Percentiles rank a stretch among this genome's conserved stretches.
Conservation (phyloP, 2,329 filamentous ascomycete species). For the Cladobotryum protrusum region DNA sequence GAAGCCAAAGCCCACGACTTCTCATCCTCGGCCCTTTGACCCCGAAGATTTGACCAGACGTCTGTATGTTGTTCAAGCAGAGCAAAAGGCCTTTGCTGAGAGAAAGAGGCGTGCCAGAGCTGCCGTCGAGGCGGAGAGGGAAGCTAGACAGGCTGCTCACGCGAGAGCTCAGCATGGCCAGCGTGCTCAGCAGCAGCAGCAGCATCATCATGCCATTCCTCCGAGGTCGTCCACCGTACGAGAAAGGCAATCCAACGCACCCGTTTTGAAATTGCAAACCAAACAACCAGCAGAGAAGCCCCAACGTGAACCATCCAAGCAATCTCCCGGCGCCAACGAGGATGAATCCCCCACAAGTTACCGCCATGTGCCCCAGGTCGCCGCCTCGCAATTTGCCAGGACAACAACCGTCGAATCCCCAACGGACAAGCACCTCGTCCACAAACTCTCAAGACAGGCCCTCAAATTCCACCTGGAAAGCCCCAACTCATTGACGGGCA, state of each 20-base stretch:
- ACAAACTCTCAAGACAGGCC: slow-evolving; percentile 38
- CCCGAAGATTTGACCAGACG: slow-evolving; percentile 49
- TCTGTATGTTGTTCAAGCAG: slow-evolving; percentile 43
- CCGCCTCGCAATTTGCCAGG: slow-evolving; percentile 48
- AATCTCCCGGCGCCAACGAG: slow-evolving; percentile 13
- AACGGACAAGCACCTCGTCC: slow-evolving; percentile 31
- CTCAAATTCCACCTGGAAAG: slow-evolving; percentile 36
- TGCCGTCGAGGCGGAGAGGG: slow-evolving; percentile 17
- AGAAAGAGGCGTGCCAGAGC: slow-evolving; percentile 25
- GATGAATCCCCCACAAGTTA: slow-evolving; percentile 25
- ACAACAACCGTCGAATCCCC: slow-evolving; percentile 44
- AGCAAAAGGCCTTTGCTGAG: slow-evolving; percentile 40
- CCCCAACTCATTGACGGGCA: slow-evolving; percentile 16
- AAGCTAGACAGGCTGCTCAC: slow-evolving; percentile 5
- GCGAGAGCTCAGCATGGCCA: slow-evolving; percentile 8
- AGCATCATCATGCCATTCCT: neutral
- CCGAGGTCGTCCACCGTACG: neutral
- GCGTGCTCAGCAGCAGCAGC: neutral
- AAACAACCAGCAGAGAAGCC: neutral
- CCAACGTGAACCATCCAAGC: neutral
- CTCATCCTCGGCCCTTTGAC: slow-evolving; percentile 37
- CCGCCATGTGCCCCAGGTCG: slow-evolving; percentile 47
- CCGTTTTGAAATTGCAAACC: neutral
- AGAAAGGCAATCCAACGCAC: neutral
- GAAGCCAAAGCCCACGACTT: slow-evolving; percentile 12